Evolutionary conservation across 257 asterid species (phyloP).

Genomic region (Anisodus tanguticus): DNA sequence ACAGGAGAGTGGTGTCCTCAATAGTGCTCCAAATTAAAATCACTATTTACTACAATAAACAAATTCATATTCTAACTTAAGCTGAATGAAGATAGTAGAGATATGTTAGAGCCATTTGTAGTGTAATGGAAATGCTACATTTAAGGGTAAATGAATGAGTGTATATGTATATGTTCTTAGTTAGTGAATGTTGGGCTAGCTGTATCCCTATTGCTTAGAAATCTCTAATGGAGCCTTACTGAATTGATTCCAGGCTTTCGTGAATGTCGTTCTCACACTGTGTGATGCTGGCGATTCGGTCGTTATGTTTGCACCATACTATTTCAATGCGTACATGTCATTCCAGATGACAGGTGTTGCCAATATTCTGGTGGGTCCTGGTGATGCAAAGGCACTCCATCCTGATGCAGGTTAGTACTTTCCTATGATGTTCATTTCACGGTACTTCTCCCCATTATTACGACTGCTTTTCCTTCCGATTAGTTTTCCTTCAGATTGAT

Average conservation of each 20-base stretch:
- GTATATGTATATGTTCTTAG: not conserved
- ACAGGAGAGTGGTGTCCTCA: constrained; percentile 22
- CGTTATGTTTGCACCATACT: constrained; percentile 95
- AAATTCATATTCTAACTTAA: not conserved
- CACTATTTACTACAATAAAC: constrained; percentile 10
- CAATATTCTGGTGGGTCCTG: constrained; percentile 87
- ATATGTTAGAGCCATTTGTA: constrained; percentile 21
- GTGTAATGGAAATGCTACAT: not conserved
- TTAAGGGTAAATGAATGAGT: not conserved
- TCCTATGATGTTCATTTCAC: constrained; percentile 18
- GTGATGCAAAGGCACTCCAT: constrained; percentile 80
- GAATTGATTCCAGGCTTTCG: constrained; percentile 77
- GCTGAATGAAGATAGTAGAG: not conserved
- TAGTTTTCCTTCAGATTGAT: not conserved
- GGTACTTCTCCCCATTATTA: constrained; percentile 3
- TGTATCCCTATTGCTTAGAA: not conserved
- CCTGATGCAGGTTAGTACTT: constrained; percentile 84
- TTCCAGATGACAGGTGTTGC: constrained; percentile 99
- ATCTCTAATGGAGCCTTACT: not conserved
- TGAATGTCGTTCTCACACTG: constrained; percentile 78
- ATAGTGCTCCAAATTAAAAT: not conserved
- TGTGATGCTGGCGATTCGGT: constrained; percentile 95
- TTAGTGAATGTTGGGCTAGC: not conserved
- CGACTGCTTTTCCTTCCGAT: not conserved
- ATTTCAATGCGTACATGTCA: constrained; percentile 94